Evolutionary conservation across 257 asterid species (phyloP).

Genomic region (Verbena officinalis): DNA sequence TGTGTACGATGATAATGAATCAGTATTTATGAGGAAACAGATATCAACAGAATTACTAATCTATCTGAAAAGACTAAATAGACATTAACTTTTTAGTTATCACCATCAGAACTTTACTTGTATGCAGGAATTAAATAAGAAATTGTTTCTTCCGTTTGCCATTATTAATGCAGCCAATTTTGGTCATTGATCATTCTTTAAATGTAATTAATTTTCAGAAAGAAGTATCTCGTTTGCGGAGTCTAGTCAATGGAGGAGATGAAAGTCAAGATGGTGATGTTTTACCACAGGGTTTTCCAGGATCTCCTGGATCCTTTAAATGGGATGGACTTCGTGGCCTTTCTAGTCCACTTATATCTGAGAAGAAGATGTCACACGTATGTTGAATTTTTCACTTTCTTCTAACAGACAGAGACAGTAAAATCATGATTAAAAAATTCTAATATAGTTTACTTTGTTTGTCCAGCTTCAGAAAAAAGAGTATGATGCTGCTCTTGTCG

Average conservation of each 20-base stretch:
- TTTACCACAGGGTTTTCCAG: slow-evolving; percentile 58
- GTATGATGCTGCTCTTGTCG: slow-evolving; percentile 91
- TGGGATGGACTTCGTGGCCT: slow-evolving; percentile 82
- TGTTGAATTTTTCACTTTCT: slow-evolving; percentile 29
- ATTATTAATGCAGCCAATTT: slow-evolving; percentile 4
- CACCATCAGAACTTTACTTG: neutral
- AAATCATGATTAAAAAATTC: slow-evolving; percentile 23
- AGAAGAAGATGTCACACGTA: slow-evolving; percentile 71
- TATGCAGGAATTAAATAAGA: neutral
- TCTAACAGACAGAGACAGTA: slow-evolving; percentile 17
- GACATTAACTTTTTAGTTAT: too few relatives aligned
- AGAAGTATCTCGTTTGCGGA: slow-evolving; percentile 68
- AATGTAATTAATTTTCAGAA: slow-evolving; percentile 40
- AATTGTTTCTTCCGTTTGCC: neutral
- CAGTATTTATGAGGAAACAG: too few relatives aligned
- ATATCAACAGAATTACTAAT: too few relatives aligned
- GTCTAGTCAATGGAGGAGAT: slow-evolving; percentile 65
- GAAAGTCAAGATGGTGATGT: slow-evolving; percentile 62
- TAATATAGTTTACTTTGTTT: slow-evolving; percentile 19
- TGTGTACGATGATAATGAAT: too few relatives aligned
- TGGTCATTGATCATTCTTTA: slow-evolving; percentile 8
- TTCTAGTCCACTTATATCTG: slow-evolving; percentile 75
- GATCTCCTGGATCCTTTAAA: slow-evolving; percentile 71
- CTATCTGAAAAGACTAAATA: too few relatives aligned
- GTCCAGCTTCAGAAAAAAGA: slow-evolving; percentile 72